Conservation (phyloP, 495 filamentous ascomycete genomes). For the Penicillium tannophilum region DNA sequence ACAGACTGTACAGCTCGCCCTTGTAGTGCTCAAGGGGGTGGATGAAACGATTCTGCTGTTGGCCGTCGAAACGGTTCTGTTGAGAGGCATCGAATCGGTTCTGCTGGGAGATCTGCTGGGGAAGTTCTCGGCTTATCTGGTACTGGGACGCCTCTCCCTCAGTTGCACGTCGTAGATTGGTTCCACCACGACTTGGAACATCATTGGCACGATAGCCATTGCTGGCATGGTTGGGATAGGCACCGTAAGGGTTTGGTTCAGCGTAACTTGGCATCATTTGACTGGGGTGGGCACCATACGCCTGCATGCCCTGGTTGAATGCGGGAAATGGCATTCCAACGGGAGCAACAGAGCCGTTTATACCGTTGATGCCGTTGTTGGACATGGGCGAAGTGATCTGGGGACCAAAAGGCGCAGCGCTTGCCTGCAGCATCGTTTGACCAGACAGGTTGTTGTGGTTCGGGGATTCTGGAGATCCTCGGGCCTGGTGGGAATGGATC, state of each 20-base stretch:
- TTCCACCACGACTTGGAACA: slow-evolving; percentile 22
- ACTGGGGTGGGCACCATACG: slow-evolving; percentile 29
- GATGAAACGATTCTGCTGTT: slow-evolving; percentile 59
- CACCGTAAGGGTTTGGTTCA: slow-evolving; percentile 26
- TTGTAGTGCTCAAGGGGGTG: slow-evolving; percentile 74
- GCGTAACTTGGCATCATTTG: slow-evolving; percentile 33
- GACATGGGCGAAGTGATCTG: slow-evolving; percentile 34
- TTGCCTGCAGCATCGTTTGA: slow-evolving; percentile 74
- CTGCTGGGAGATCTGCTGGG: neutral
- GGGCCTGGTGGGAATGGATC: slow-evolving; percentile 62
- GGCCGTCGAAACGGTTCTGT: slow-evolving; percentile 53
- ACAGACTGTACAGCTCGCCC: slow-evolving; percentile 81
- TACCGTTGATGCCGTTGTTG: slow-evolving; percentile 7
- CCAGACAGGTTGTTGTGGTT: slow-evolving; percentile 50
- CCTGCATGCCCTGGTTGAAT: slow-evolving; percentile 37
- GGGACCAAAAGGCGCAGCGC: slow-evolving; percentile 69
- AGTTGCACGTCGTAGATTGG: slow-evolving; percentile 31
- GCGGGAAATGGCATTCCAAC: slow-evolving; percentile 33
- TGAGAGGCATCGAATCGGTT: neutral
- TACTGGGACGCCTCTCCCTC: slow-evolving; percentile 41
- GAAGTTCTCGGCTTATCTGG: neutral
- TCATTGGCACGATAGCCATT: slow-evolving; percentile 40
- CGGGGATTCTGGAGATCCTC: slow-evolving; percentile 60
- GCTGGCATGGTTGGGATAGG: slow-evolving; percentile 29
- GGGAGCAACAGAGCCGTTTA: slow-evolving; percentile 22